Evolutionary conservation across 1,284 basidiomycete species (phyloP), one percentile per base, ranked within the genome.

Genomic region (Hemileia vastatrix): DNA sequence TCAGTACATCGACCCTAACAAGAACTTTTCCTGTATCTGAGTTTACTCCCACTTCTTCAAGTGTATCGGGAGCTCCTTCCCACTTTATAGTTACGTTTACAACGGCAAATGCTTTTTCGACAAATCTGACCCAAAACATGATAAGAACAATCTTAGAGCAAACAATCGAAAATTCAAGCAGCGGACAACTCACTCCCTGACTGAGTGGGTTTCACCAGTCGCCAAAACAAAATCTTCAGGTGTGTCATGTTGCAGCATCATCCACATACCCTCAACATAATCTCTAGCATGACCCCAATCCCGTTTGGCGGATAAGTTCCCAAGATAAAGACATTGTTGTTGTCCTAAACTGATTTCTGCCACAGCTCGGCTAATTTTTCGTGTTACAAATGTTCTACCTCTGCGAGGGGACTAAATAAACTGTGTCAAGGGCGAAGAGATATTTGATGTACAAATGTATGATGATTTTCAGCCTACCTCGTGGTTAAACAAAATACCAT

Each of bases 261-360:
- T 81, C 90, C 90, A 94, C 91, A 94, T 93, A 48, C 90, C 90
- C 77, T 92, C 90, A 9, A 90, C 85, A 71, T 90, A 91, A 63
- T 91, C 89, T 67, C 83, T 83, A 55, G 73, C 89, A 77, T 94
- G 90, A 70, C 90, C 90, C 90, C 90, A 94, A 76, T 94, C 90
- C 77, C 90, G 86, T 76, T 86, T 83, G 4, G 90, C 88, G 76
- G 92, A 90, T 64, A 94, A 71, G 77, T 94, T 94, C 63, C 90
- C 90, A 50, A 94, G 82, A 77, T 90, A 93, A 70, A 94, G 77
- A 74, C 88, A 90, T 60, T 82, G 78, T 75, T 90, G 88, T 79
- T 91, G 89, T 54, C 87, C 88, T 51, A 90, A 77, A 63, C 81
- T 82, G 71, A 94, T 93, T 72, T 94, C 90, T 15, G 90, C 90